Conservation (phyloP, 331 rosid species). For the Quercus tomentella region DNA sequence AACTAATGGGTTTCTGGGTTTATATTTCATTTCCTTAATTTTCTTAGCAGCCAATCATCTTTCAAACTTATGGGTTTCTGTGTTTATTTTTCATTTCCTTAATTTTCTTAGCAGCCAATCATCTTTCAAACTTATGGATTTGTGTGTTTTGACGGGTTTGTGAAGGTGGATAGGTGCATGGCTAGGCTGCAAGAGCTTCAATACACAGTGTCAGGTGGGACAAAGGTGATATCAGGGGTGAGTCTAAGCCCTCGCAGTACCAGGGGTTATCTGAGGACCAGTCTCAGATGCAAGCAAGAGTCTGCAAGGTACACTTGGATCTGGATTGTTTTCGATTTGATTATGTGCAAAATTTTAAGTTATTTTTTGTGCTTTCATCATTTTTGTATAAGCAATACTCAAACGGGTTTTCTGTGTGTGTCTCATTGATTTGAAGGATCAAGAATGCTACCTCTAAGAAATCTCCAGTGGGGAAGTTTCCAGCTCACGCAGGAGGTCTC, state of each 20-base stretch:
- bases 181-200: constrained; percentile 88
- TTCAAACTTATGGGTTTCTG: neutral
- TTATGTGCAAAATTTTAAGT: neutral
- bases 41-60: neutral
- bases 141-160: constrained; percentile 18
- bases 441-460: constrained; percentile 45
- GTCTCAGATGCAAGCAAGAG: constrained; percentile 92
- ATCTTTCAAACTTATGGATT: neutral
- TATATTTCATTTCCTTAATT: neutral
- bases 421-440: constrained; percentile 39
- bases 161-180: constrained; percentile 95
- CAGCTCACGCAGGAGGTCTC: constrained; percentile 57
- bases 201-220: constrained; percentile 73
- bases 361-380: neutral
- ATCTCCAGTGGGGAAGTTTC: constrained; percentile 77
- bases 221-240: constrained; percentile 73
- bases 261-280: constrained; percentile 76
- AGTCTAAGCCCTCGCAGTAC: constrained; percentile 95
- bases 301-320: constrained; percentile 43
- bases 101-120: neutral
- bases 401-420: constrained; percentile 3
- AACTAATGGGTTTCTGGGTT: neutral
- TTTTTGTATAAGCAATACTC: neutral
- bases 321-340: neutral
- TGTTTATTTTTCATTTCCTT: neutral